Conservation (phyloP, 148 eudicot species). For the Fagopyrum tataricum region DNA sequence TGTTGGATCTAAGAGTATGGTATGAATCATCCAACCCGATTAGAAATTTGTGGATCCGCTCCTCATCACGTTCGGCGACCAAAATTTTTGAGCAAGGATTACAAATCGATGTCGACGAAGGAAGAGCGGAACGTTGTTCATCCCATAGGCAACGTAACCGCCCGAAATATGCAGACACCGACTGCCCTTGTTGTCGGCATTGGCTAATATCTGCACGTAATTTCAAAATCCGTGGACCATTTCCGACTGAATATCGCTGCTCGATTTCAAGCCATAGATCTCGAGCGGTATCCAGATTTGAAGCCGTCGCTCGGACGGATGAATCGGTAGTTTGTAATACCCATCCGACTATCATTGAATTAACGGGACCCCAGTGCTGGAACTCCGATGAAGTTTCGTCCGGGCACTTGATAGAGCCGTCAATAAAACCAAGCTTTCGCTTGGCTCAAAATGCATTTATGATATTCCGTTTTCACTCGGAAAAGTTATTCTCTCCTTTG, state of each 20-base stretch:
- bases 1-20: background rate
- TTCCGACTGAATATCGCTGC: background rate
- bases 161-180: background rate
- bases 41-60: background rate
- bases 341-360: background rate
- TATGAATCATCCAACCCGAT: background rate
- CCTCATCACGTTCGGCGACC: background rate
- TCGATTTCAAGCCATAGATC: background rate
- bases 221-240: background rate
- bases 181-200: background rate
- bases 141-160: background rate
- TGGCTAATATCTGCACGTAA: background rate
- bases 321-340: background rate
- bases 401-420: no score
- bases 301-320: background rate
- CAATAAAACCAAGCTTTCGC: no score
- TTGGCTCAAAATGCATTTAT: no score
- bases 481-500: no score
- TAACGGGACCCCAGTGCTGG: background rate
- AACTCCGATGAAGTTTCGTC: background rate
- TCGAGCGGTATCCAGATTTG: background rate
- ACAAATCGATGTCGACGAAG: background rate
- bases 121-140: background rate
- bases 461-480: no score
- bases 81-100: background rate